Conservation (phyloP, 169 alveolate genomes). For the Besnoitia besnoiti region DNA sequence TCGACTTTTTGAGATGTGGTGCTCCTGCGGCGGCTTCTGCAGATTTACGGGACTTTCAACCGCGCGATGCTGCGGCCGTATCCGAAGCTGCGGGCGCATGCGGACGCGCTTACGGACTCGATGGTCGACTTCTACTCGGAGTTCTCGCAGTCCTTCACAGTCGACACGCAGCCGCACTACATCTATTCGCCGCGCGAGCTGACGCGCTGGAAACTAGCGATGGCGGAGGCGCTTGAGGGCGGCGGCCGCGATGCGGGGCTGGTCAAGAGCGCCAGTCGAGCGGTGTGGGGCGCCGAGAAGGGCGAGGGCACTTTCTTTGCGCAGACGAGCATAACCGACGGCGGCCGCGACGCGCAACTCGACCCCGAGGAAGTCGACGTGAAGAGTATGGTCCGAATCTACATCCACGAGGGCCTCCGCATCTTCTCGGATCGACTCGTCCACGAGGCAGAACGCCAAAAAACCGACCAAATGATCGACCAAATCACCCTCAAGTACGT, state of each 20-base stretch:
- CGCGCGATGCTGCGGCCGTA: slow-evolving; percentile 89
- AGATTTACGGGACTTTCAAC: slow-evolving; percentile 93
- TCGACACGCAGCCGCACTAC: slow-evolving; percentile 97
- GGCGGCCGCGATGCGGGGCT: not conserved
- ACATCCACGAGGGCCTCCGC: slow-evolving; percentile 96
- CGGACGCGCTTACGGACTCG: slow-evolving; percentile 94
- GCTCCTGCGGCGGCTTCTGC: not conserved
- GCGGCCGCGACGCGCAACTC: not conserved
- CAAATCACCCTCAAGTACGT: slow-evolving; percentile 83
- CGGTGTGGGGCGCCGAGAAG: not conserved
- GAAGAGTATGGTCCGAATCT: slow-evolving; percentile 87
- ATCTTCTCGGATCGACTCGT: slow-evolving; percentile 96
- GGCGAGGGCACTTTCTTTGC: not conserved
- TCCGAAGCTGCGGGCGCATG: slow-evolving; percentile 75
- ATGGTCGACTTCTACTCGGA: slow-evolving; percentile 97
- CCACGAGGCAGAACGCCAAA: slow-evolving; percentile 89
- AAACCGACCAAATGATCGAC: slow-evolving; percentile 93
- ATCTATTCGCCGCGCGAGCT: slow-evolving; percentile 98
- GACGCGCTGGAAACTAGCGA: slow-evolving; percentile 93
- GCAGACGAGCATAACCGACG: slow-evolving; percentile 9
- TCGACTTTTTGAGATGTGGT: not conserved
- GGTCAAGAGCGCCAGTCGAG: not conserved
- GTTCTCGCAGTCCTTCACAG: slow-evolving; percentile 92
- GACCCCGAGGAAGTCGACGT: slow-evolving; percentile 64
- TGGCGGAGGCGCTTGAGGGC: slow-evolving; percentile 64